phyloP scores from a whole-genome alignment of 495 filamentous ascomycete genomes.

The Penicillium pancosmium region DNA sequence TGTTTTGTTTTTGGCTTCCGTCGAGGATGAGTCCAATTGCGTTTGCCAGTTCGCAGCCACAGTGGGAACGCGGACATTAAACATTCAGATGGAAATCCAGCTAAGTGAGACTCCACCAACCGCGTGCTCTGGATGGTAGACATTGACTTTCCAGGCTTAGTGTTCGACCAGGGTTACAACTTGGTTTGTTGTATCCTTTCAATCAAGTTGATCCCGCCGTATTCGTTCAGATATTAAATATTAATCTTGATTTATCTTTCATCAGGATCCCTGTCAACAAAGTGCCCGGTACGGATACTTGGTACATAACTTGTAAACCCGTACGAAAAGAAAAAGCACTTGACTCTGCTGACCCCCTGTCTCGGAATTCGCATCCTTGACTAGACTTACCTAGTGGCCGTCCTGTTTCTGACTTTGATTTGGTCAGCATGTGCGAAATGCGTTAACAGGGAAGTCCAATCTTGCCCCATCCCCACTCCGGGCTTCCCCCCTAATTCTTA shows the following conservation, averaged over 20 bases:
- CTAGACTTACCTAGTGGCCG: neutral
- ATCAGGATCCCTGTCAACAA: neutral
- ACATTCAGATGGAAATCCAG: conserved; percentile 5
- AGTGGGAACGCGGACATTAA: conserved; percentile 6
- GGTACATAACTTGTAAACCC: neutral
- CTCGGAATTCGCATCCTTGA: conserved; percentile 27
- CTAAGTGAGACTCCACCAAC: conserved; percentile 9
- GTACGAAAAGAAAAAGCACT: neutral
- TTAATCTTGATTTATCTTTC: neutral
- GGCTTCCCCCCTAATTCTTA: neutral
- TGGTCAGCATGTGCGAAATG: conserved; percentile 5
- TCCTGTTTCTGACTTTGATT: neutral
- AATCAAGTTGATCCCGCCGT: no score
- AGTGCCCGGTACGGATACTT: neutral
- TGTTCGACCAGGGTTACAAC: neutral
- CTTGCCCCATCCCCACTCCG: neutral
- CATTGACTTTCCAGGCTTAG: neutral
- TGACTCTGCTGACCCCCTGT: conserved; percentile 14
- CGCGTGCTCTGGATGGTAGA: neutral
- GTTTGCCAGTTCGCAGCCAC: conserved; percentile 8
- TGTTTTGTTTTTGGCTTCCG: no score
- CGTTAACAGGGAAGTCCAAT: neutral
- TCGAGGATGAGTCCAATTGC: conserved; percentile 1
- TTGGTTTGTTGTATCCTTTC: neutral
- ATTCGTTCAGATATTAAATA: neutral